Evolutionary conservation across 495 filamentous ascomycete genomes (phyloP).

Genomic region (Annulohypoxylon stygium): DNA sequence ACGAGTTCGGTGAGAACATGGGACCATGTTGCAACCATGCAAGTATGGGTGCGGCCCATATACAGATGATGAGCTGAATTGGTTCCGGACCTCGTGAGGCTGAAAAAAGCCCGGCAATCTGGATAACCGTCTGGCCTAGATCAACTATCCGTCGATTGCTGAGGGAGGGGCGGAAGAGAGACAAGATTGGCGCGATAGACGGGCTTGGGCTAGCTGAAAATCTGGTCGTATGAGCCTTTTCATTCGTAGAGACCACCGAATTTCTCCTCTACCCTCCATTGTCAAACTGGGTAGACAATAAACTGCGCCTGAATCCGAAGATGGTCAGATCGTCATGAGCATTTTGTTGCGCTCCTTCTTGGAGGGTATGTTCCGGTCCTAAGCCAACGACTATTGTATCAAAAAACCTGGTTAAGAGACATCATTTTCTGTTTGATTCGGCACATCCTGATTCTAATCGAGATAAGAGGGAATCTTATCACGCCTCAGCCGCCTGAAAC

Average conservation of each 20-base stretch:
- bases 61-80: constrained; percentile 3
- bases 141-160: constrained; percentile 5
- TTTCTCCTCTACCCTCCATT: background rate
- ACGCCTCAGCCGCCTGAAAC: constrained; percentile 8
- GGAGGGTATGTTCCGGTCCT: constrained; percentile 15
- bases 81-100: constrained; percentile 28
- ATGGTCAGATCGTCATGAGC: constrained; percentile 19
- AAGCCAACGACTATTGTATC: background rate
- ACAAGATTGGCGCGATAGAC: constrained; percentile 9
- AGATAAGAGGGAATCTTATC: background rate
- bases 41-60: background rate
- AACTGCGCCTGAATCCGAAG: constrained; percentile 8
- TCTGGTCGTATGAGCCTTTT: constrained; percentile 2
- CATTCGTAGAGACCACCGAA: constrained; percentile 13
- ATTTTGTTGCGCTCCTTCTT: constrained; percentile 6
- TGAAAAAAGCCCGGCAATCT: constrained; percentile 24
- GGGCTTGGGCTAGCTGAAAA: constrained; percentile 33
- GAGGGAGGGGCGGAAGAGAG: constrained; percentile 5
- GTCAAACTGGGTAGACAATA: background rate
- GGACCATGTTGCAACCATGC: background rate
- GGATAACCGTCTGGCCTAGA: constrained; percentile 3
- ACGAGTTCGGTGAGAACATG: background rate
- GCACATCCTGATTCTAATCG: constrained; percentile 9
- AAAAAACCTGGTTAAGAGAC: constrained; percentile 17
- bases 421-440: constrained; percentile 6